Evolutionary conservation across 139 green algal species (phyloP), one percentile per base, ranked within the genome.

Genomic region (Astrephomene gubernaculifera): DNA sequence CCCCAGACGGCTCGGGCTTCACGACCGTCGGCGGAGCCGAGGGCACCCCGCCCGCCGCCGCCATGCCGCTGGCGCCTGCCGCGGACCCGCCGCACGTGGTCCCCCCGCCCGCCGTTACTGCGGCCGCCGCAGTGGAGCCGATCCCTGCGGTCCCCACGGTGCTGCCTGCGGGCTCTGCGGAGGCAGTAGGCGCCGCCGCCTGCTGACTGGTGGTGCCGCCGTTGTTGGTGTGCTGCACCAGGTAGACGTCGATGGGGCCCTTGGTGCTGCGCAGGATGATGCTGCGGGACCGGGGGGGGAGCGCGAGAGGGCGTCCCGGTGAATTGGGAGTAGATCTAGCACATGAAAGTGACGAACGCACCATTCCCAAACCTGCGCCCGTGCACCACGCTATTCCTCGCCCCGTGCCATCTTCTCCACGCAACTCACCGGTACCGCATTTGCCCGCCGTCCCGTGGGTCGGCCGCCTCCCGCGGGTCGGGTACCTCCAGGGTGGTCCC

Each of bases 401-500:
- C 49, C 57, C 57, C 57, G 49, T 57, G 49, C 17, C 57, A 67
- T 72, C 68, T 49, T 83, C 83, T 17, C 73, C 49, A 22, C 60
- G 44, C 52, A 39, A 27, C 49, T 68, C 81, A 75, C 80, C 81
- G 71, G 57, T 86, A 70, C 54, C 86, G 61, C 54, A 53, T 45
- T 70, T 86, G 65, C 31, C 54, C n/a, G n/a, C n/a, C 72, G 53
- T 87, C 63, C 72, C 82, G 81, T 60, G 79, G 53, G 72, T 87
- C 82, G 21, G 33, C 74, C 68, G 69, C 74, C 76, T 83, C 76
- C 3, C 76, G 76, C 45, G 93, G 94, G 85, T 98, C 94, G 0
- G 94, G 91, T 31, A 98, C 92, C 75, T 96, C 93, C 27, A 98
- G 87, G 1, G 87, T 94, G 17, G 95, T 97, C 36, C 94, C 94